Conservation (phyloP, 23 red algal species). For the Gracilaria vermiculophylla region DNA sequence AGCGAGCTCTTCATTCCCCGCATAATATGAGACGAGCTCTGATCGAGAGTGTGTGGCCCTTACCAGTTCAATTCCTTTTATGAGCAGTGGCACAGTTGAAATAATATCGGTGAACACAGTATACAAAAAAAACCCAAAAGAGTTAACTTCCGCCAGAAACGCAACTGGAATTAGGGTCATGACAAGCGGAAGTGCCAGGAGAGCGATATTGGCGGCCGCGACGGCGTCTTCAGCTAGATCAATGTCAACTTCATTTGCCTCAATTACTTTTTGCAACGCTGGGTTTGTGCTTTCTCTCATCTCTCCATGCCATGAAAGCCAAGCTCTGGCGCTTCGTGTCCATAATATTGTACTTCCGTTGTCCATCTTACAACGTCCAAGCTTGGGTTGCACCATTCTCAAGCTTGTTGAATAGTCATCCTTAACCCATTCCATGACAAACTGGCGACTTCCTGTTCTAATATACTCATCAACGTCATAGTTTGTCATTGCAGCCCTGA, state of each 20-base stretch:
- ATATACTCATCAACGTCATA: background rate
- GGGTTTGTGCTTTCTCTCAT: background rate
- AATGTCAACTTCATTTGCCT: background rate
- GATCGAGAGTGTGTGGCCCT: background rate
- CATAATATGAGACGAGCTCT: constrained; percentile 7
- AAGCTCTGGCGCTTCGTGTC: background rate
- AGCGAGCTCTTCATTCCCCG: background rate
- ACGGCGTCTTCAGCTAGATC: constrained; percentile 22
- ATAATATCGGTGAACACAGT: constrained; percentile 21
- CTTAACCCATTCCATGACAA: constrained; percentile 31
- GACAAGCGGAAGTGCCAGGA: constrained; percentile 12
- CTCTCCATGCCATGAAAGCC: constrained; percentile 16
- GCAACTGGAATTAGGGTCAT: constrained; percentile 51
- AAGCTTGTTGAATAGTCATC: background rate
- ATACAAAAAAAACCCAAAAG: constrained; percentile 18
- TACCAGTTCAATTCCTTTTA: constrained; percentile 22
- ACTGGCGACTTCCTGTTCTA: background rate
- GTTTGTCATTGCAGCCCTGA: constrained; percentile 18
- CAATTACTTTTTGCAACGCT: background rate
- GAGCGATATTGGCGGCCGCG: constrained; percentile 16
- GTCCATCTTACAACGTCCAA: background rate
- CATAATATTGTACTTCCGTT: constrained; percentile 8
- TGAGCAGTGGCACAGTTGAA: constrained; percentile 12
- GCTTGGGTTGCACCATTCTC: background rate
- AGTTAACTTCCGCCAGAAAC: constrained; percentile 17